Evolutionary conservation across 192 early-diverging fungal genomes (phyloP).

Genomic region (Backusella macrospora): DNA sequence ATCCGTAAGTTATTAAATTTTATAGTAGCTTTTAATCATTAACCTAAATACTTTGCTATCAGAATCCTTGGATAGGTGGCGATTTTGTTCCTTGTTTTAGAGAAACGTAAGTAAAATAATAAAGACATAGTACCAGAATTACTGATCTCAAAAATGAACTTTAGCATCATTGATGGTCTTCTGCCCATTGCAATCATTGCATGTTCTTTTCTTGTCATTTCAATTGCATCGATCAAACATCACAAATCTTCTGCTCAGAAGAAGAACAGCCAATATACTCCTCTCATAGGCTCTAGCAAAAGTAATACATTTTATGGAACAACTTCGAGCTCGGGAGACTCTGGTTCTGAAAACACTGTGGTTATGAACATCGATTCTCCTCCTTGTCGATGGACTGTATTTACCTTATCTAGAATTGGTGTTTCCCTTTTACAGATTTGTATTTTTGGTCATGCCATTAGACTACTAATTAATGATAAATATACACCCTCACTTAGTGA

Average conservation of each 20-base stretch:
- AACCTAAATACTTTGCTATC: not conserved
- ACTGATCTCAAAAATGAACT: not conserved
- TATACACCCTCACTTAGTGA: conserved; percentile 28
- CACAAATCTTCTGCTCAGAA: conserved; percentile 7
- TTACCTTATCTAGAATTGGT: conserved; percentile 24
- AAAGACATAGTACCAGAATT: not conserved
- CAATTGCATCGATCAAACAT: conserved; percentile 19
- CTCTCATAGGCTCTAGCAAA: not conserved
- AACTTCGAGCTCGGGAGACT: not conserved
- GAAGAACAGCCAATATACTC: not conserved
- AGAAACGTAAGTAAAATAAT: conserved; percentile 29
- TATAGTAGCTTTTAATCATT: no score
- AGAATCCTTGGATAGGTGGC: conserved; percentile 27
- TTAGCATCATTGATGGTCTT: conserved; percentile 28
- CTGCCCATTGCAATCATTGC: conserved; percentile 14
- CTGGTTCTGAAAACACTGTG: conserved; percentile 20
- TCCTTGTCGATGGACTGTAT: conserved; percentile 25
- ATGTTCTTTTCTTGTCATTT: conserved; percentile 13
- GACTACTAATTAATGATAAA: not conserved
- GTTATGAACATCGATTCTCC: not conserved
- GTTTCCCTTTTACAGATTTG: conserved; percentile 12
- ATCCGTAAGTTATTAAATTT: conserved; percentile 9
- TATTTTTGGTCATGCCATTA: conserved; percentile 14
- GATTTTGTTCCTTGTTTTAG: conserved; percentile 39
- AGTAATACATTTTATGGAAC: conserved; percentile 20